phyloP scores from a whole-genome alignment of 2,329 filamentous ascomycete genomes.

The Pleomassaria siparia region DNA sequence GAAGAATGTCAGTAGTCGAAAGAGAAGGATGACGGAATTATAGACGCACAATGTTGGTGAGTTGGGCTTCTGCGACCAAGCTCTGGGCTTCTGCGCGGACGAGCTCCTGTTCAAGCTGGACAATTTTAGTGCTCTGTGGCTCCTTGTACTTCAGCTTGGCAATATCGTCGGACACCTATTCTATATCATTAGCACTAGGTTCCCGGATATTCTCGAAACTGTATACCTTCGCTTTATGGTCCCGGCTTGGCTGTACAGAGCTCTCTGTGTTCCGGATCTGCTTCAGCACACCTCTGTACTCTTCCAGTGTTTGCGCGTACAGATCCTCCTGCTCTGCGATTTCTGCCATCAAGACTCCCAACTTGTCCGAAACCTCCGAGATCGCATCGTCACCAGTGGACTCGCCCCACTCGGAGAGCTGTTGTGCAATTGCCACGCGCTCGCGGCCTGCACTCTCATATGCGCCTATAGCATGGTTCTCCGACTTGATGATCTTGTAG shows the following conservation, averaged over 20 bases:
- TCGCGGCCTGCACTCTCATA: conserved; percentile 85
- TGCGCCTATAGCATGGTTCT: conserved; percentile 83
- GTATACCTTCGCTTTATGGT: conserved; percentile 72
- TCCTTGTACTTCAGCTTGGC: conserved; percentile 90
- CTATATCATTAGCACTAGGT: conserved; percentile 11
- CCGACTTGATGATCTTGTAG: conserved; percentile 89
- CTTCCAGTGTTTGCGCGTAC: conserved; percentile 85
- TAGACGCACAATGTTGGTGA: conserved; percentile 81
- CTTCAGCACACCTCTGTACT: conserved; percentile 80
- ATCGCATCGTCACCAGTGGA: conserved; percentile 83
- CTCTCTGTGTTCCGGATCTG: conserved; percentile 93
- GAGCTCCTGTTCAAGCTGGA: conserved; percentile 91
- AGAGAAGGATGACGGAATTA: not conserved
- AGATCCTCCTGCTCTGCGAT: conserved; percentile 90
- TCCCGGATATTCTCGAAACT: not conserved
- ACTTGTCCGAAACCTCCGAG: conserved; percentile 90
- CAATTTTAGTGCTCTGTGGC: conserved; percentile 76
- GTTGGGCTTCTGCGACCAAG: conserved; percentile 91
- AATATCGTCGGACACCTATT: conserved; percentile 81
- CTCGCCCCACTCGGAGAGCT: conserved; percentile 97
- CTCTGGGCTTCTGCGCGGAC: conserved; percentile 95
- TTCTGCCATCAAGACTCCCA: conserved; percentile 88
- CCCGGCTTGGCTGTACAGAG: conserved; percentile 89
- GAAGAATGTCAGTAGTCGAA: conserved; percentile 17
- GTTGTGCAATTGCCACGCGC: conserved; percentile 79